Percentiles rank a stretch among this genome's conserved stretches.
phyloP scores from a whole-genome alignment of 1,284 basidiomycete genomes.

The Boletellus deceptivus region DNA sequence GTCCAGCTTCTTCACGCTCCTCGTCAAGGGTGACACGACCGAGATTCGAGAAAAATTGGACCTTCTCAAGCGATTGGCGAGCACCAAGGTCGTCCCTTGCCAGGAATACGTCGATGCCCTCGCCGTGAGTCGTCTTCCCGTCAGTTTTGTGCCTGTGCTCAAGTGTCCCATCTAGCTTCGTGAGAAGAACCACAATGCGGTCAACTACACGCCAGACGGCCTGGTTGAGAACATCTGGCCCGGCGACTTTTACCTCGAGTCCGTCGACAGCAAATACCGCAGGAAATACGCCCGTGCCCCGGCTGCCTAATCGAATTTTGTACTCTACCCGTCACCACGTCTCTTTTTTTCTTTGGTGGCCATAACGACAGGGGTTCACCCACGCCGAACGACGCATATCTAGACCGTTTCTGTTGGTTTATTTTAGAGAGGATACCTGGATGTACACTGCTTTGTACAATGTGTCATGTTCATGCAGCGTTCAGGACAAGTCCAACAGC shows the following conservation, averaged over 20 bases:
- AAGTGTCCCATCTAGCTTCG: constrained; percentile 58
- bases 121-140: constrained; percentile 48
- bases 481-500: background rate
- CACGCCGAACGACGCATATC: background rate
- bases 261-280: constrained; percentile 90
- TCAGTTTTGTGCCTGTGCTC: constrained; percentile 1
- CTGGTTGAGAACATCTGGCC: constrained; percentile 92
- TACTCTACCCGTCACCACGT: background rate
- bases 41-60: constrained; percentile 81
- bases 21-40: constrained; percentile 82
- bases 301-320: constrained; percentile 34
- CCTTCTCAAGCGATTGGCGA: constrained; percentile 72
- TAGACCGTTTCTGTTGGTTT: constrained; percentile 9
- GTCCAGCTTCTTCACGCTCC: constrained; percentile 85
- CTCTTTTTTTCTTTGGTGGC: background rate
- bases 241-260: constrained; percentile 91
- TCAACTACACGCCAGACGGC: constrained; percentile 83
- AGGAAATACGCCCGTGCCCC: constrained; percentile 76
- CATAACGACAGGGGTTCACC: background rate
- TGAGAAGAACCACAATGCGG: constrained; percentile 95
- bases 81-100: constrained; percentile 90
- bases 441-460: constrained; percentile 10
- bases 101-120: constrained; percentile 81
- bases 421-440: constrained; percentile 11
- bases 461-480: constrained; percentile 1